Evolutionary conservation across 306 rosid species (phyloP).

Genomic region (Prunus davidiana): DNA sequence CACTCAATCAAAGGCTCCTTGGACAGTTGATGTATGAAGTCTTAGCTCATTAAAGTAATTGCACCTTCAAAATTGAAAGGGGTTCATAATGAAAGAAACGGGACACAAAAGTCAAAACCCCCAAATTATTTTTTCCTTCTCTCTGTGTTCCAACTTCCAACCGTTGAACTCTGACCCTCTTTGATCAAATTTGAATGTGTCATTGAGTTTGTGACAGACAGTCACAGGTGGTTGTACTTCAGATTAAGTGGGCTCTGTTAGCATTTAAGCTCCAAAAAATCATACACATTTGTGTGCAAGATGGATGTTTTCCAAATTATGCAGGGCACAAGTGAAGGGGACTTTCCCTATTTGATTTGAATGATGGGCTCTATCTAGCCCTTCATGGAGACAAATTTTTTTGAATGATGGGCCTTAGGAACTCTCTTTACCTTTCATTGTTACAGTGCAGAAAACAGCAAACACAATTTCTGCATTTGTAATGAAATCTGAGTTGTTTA

Average conservation of each 20-base stretch:
- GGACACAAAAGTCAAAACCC: not conserved
- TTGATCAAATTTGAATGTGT: no score
- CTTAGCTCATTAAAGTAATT: no score
- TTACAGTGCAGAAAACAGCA: no score
- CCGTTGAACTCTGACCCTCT: not conserved
- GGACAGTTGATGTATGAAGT: no score
- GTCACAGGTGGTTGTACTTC: no score
- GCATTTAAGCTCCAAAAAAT: not conserved
- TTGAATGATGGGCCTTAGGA: not conserved
- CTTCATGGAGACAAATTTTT: not conserved
- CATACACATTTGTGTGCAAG: no score
- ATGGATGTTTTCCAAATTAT: not conserved
- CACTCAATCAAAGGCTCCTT: no score
- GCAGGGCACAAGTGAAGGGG: not conserved
- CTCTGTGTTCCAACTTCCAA: not conserved
- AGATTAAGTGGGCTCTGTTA: no score
- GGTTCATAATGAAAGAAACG: not conserved
- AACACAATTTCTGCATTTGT: no score
- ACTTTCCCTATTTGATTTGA: not conserved
- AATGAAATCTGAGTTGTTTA: no score
- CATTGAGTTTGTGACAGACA: no score
- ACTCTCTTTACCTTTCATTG: not conserved
- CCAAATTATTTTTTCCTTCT: not conserved
- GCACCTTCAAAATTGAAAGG: not conserved
- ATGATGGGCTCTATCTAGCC: not conserved